phyloP scores from a whole-genome alignment of 139 green algal genomes.

The Marvania coccoides region DNA sequence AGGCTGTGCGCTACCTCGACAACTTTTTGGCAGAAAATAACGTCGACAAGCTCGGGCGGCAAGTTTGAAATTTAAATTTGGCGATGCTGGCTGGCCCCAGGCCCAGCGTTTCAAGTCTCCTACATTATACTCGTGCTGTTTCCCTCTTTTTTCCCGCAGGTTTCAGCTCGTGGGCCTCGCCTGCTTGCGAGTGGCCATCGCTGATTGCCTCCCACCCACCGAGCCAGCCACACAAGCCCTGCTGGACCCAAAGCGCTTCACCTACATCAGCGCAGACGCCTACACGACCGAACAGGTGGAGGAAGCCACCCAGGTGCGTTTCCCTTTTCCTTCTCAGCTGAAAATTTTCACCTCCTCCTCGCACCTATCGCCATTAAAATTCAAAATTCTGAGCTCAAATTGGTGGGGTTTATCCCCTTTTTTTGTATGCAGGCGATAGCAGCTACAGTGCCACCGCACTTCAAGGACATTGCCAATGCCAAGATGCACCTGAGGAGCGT shows the following conservation, averaged over 20 bases:
- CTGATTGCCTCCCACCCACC: constrained; percentile 15
- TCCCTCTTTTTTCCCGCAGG: constrained; percentile 16
- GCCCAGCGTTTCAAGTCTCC: background rate
- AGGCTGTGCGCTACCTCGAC: constrained; percentile 51
- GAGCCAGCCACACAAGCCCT: constrained; percentile 6
- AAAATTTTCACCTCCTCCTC: background rate
- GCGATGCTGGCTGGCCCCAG: background rate
- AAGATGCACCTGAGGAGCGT: constrained; percentile 56
- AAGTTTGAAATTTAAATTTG: background rate
- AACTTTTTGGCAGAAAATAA: constrained; percentile 29
- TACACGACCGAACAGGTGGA: constrained; percentile 43
- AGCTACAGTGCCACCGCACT: constrained; percentile 4
- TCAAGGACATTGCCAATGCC: constrained; percentile 31
- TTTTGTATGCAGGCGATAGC: constrained; percentile 8
- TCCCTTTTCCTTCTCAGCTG: background rate
- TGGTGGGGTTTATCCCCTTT: background rate
- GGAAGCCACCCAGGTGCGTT: constrained; percentile 34
- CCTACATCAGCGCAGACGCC: constrained; percentile 40
- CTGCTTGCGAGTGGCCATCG: constrained; percentile 43
- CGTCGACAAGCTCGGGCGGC: constrained; percentile 13
- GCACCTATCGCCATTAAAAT: background rate
- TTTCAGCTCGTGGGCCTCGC: constrained; percentile 57
- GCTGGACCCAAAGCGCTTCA: constrained; percentile 37
- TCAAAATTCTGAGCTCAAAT: background rate
- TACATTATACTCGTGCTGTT: background rate